Evolutionary conservation across 495 filamentous ascomycete genomes (phyloP), one percentile per base, ranked within the genome.

Genomic region (Mytilinidion resinicola): DNA sequence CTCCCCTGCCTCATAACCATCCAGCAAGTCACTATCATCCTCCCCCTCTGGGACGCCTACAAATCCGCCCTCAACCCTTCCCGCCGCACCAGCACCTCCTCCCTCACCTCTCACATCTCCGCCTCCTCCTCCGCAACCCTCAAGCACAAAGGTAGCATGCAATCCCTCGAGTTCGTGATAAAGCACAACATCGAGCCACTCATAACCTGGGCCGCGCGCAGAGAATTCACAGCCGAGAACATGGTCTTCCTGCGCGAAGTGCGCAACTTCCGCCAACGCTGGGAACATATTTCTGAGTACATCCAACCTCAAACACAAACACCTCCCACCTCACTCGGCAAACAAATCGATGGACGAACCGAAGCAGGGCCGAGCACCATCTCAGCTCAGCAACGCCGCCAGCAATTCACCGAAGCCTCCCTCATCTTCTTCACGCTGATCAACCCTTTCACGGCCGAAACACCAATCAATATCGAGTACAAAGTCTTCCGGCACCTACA

Each of bases 191-290:
- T 69, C 53, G 63, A 68, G 17, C 55, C 63, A 7, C 62, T 73
- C n/a, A 67, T 73, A 17, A 37, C 53, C 7, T 73, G 61, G 56
- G 62, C 69, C 1, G 69, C 70, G 3, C 42, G 46, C 1, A 55
- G 56, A 7, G 67, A 70, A 38, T 71, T 73, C 58, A 73, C 70
- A 9, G 69, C 68, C 37, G 70, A 73, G 38, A 73, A 71, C 53
- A 67, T 70, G 49, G 55, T 73, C 50, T 73, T 73, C 55, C 60
- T 73, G 19, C 56, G 59, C 20, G 63, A 67, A 54, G 67, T 71
- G 17, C 67, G 66, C 19, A 67, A 71, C 61, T 73, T 64, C 55
- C 64, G 59, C 44, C 42, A 49, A 6, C 67, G 63, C 30, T 73
- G 70, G 70, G 53, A 38, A 15, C 11, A 20, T n/a, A n/a, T 2